Conservation (phyloP, 106 monocot species). For the Dendrobium huoshanense region DNA sequence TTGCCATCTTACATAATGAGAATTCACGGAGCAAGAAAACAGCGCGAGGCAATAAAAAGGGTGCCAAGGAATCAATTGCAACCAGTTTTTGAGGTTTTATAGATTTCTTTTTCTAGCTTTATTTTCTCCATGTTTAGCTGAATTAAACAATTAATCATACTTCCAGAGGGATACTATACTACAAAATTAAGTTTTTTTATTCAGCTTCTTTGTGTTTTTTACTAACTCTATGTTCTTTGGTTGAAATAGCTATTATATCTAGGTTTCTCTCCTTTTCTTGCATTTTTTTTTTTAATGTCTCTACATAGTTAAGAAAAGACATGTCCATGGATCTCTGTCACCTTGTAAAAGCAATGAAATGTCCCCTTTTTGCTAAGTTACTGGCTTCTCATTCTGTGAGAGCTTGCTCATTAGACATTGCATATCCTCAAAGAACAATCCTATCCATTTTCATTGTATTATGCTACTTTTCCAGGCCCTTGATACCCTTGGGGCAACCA, state of each 20-base stretch:
- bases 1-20: conserved; percentile 93
- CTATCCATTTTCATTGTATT: background rate
- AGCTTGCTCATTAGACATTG: background rate
- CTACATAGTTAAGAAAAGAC: background rate
- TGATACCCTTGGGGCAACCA: conserved; percentile 79
- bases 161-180: background rate
- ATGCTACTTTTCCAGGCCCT: conserved; percentile 47
- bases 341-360: background rate
- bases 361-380: background rate
- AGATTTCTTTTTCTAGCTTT: conserved; percentile 4
- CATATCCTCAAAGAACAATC: background rate
- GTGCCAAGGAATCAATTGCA: conserved; percentile 66
- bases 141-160: background rate
- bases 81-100: conserved; percentile 69
- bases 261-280: background rate
- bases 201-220: background rate
- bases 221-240: background rate
- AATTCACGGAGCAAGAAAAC: conserved; percentile 79
- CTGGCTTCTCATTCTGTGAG: background rate
- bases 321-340: background rate
- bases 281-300: background rate
- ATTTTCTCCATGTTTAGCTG: background rate
- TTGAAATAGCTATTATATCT: background rate
- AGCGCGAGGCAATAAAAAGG: conserved; percentile 74
- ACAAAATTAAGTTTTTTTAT: background rate